phyloP scores from a whole-genome alignment of 805 yeast species.

The Wickerhamia fluorescens region DNA sequence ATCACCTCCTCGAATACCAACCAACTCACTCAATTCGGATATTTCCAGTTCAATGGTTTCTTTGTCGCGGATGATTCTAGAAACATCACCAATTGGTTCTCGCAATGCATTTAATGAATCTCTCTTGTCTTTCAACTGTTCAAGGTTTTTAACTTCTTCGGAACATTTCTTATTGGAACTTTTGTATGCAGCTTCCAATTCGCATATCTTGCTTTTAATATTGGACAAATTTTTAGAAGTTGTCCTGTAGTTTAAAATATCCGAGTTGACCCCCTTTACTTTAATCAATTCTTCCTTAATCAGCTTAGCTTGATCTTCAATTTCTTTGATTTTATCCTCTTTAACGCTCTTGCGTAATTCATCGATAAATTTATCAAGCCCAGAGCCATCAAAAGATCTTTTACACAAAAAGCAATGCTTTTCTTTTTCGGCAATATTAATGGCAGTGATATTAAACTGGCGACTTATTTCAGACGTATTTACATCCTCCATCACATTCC shows the following conservation, averaged over 20 bases:
- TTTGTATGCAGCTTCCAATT: neutral
- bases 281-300: conserved; percentile 26
- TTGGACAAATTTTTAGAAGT: conserved; percentile 9
- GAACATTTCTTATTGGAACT: conserved; percentile 1
- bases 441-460: conserved; percentile 64
- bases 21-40: conserved; percentile 21
- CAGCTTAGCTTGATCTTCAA: conserved; percentile 21
- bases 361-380: conserved; percentile 19
- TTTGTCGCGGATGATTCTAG: conserved; percentile 25
- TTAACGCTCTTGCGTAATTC: conserved; percentile 24
- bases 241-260: conserved; percentile 20
- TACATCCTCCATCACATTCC: conserved; percentile 53
- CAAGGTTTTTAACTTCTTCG: conserved; percentile 3
- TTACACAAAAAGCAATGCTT: conserved; percentile 69
- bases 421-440: conserved; percentile 49
- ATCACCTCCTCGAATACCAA: conserved; percentile 31
- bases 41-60: no score
- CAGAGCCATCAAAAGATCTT: conserved; percentile 47
- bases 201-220: conserved; percentile 2
- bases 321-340: conserved; percentile 20
- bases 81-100: conserved; percentile 26
- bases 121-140: conserved; percentile 1
- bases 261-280: conserved; percentile 22
- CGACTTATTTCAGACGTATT: conserved; percentile 66
- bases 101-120: conserved; percentile 12